Conservation (phyloP, 2,329 filamentous ascomycete species). For the Penicillium sp. region DNA sequence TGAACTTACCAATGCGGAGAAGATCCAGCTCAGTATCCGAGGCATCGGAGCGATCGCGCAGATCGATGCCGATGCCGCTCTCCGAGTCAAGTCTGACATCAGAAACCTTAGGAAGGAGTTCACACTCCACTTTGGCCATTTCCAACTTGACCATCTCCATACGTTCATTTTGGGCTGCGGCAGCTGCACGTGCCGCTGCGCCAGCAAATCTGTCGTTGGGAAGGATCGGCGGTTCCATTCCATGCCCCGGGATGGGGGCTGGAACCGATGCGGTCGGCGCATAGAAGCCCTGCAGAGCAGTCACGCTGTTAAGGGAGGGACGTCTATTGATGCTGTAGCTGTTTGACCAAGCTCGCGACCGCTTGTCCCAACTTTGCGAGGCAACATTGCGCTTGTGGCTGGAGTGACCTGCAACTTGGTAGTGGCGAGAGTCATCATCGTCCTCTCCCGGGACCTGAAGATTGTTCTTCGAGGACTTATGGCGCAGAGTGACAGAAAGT, state of each 20-base stretch:
- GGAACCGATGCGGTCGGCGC: slow-evolving; percentile 33
- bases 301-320: slow-evolving; percentile 41
- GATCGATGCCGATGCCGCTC: slow-evolving; percentile 54
- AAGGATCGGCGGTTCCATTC: slow-evolving; percentile 44
- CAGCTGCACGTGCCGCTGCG: slow-evolving; percentile 52
- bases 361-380: slow-evolving; percentile 30
- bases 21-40: slow-evolving; percentile 41
- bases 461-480: slow-evolving; percentile 40
- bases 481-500: slow-evolving; percentile 45
- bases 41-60: slow-evolving; percentile 43
- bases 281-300: slow-evolving; percentile 39
- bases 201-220: slow-evolving; percentile 46
- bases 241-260: slow-evolving; percentile 41
- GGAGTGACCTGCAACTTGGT: slow-evolving; percentile 19
- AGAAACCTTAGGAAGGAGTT: slow-evolving; percentile 33
- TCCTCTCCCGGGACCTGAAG: slow-evolving; percentile 16
- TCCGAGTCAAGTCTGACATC: slow-evolving; percentile 49
- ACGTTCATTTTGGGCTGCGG: slow-evolving; percentile 54
- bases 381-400: slow-evolving; percentile 25
- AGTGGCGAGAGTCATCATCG: slow-evolving; percentile 20
- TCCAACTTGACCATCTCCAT: slow-evolving; percentile 22
- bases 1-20: slow-evolving; percentile 40
- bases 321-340: slow-evolving; percentile 39
- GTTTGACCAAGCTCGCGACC: slow-evolving; percentile 32
- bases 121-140: slow-evolving; percentile 36